phyloP scores from a whole-genome alignment of 768 basidiomycete species.

The Pleurotus citrinopileatus region DNA sequence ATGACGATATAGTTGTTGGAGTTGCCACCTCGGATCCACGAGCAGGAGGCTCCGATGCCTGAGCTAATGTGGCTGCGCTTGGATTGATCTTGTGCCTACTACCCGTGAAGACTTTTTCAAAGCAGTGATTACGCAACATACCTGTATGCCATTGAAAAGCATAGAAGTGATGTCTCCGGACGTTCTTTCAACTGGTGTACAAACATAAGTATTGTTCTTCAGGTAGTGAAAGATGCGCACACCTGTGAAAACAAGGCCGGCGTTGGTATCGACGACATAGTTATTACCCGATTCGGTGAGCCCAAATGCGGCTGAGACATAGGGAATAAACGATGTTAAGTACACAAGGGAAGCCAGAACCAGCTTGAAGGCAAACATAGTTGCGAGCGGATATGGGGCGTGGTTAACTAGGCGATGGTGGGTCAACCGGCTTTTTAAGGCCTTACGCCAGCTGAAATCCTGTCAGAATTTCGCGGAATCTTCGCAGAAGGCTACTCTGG shows the following conservation, averaged over 20 bases:
- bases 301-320: conserved; percentile 21
- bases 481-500: neutral
- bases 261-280: conserved; percentile 28
- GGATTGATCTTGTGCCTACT: conserved; percentile 26
- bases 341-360: neutral
- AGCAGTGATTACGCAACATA: neutral
- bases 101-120: neutral
- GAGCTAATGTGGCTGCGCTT: conserved; percentile 31
- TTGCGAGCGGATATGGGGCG: no score
- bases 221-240: no score
- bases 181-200: conserved; percentile 27
- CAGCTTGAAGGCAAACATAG: neutral
- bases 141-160: conserved; percentile 32
- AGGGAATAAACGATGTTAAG: neutral
- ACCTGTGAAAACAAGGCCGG: conserved; percentile 32
- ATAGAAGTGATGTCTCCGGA: conserved; percentile 34
- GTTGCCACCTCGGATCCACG: conserved; percentile 24
- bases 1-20: conserved; percentile 33
- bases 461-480: conserved; percentile 2
- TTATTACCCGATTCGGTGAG: conserved; percentile 28
- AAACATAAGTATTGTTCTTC: no score
- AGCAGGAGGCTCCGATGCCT: conserved; percentile 30
- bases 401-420: neutral
- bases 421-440: neutral
- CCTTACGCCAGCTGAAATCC: no score